Base-by-base conservation (phyloP, 78 protist species). In the Cyanophora paradoxa region DNA sequence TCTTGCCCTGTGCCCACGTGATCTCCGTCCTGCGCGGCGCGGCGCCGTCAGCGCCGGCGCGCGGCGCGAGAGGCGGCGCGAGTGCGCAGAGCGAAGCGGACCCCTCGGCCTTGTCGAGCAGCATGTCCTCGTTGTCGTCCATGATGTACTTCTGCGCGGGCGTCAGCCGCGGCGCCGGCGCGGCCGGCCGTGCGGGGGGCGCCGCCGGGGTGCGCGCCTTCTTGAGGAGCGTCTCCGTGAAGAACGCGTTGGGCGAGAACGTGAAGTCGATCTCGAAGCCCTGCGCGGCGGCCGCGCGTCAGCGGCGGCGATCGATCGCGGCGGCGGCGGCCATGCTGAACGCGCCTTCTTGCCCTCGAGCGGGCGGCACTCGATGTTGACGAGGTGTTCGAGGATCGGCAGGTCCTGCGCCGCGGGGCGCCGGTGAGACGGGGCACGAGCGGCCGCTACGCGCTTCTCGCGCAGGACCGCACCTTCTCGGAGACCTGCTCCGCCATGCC, bases 191-290 rank as follows among this genome's bases (percentile, higher is more conserved):
- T n/a, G n/a, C n/a, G n/a, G n/a, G n/a, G n/a, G n/a, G n/a, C n/a
- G n/a, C n/a, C n/a, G n/a, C n/a, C n/a, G n/a, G n/a, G n/a, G n/a
- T n/a, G 73, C 76, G 80, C 24, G 85, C 76, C 83, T 86, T 86
- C 20, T 81, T 71, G 31, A 86, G 86, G 40, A 3, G 59, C 42
- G 46, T 58, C 78, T 86, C 74, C 63, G 77, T 73, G 79, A 86
- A 86, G 71, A 62, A 86, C 58, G 40, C 74, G 83, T 86, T 86
- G 57, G 66, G 70, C 33, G n/a, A 46, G 37, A 86, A 86, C 44
- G 0, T 13, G 68, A 86, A 86, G 24, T 22, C 19, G 33, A 86
- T 74, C 42, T 14, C 11, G 75, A 81, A 86, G 14, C 90, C 90
- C 20, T 17, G n/a, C 31, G 24, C 36, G 40, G 16, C 71, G 54